Base-by-base conservation (phyloP, 169 alveolate genomes). In the Miamiensis avidus region DNA sequence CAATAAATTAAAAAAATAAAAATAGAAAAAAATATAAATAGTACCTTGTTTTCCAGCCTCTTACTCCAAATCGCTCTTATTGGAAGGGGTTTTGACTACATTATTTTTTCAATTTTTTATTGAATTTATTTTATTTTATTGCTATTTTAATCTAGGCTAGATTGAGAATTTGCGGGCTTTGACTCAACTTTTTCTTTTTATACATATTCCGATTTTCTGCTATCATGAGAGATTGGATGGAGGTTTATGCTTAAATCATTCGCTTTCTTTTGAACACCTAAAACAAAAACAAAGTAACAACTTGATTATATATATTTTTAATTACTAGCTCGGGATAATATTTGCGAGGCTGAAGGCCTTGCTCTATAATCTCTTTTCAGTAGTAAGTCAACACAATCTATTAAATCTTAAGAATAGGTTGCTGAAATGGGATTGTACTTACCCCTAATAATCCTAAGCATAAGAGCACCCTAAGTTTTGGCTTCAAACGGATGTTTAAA, bases 401-500 rank as follows among this genome's bases (percentile, higher is more conserved):
- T 84, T 74, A 96, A 74, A 11, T 93, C 96, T 32, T 73, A 77
- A 27, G 96, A 91, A 89, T 92, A 96, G 29, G 32, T 81, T 33
- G 82, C 90, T 0, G 95, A 91, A 0, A 96, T 90, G 0, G 97
- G 95, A 11, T 91, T 91, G 78, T 90, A 95, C 34, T 88, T 90
- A 0, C 96, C 97, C 84, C 91, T 92, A 1, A 95, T 81, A 31
- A 97, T 97, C 89, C 95, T 97, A 29, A 94, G 85, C 32, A 97
- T 92, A 30, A 97, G 90, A 29, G 94, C 97, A n/a, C 94, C 98
- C 88, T 95, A 94, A 82, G 95, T 96, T 34, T 93, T 91, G 16
- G 98, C 99, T 76, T 96, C 97, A 89, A 97, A 97, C 31, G 99
- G 98, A 77, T 96, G 98, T 81, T 91, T 93, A 72, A 93, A 92